Conservation (phyloP, 768 basidiomycete genomes). For the Lentinula detonsa region DNA sequence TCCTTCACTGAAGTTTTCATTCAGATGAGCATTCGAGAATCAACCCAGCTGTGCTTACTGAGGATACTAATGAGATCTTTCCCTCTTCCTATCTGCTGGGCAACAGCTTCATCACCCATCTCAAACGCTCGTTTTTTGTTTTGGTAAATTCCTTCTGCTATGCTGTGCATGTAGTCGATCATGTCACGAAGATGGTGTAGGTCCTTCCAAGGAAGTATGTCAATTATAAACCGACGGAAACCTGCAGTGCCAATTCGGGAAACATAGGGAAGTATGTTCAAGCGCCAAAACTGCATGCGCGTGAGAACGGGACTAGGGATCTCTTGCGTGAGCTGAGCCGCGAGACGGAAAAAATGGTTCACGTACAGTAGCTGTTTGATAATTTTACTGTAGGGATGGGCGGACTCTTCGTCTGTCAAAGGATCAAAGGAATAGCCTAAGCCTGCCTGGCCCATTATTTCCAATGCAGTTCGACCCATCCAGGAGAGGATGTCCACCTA, state of each 20-base stretch:
- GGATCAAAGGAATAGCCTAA: constrained; percentile 4
- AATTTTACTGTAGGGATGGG: not conserved
- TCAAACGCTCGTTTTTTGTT: constrained; percentile 20
- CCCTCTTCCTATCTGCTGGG: constrained; percentile 22
- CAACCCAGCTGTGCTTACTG: constrained; percentile 11
- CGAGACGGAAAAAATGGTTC: not conserved
- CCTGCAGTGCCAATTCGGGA: constrained; percentile 18
- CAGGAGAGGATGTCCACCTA: constrained; percentile 3
- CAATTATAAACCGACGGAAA: constrained; percentile 20
- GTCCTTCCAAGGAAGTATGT: constrained; percentile 14
- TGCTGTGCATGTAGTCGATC: constrained; percentile 22
- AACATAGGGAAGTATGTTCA: constrained; percentile 16
- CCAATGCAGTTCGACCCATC: constrained; percentile 2
- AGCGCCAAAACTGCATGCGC: constrained; percentile 4
- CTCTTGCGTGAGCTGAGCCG: not conserved
- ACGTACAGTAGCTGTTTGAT: not conserved
- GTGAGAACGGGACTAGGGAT: not conserved
- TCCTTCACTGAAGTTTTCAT: constrained; percentile 22
- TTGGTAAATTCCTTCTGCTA: constrained; percentile 18
- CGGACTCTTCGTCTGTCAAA: not conserved
- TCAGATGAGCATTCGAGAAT: not conserved
- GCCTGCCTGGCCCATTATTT: not conserved
- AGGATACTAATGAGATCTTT: constrained; percentile 31
- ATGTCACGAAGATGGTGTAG: constrained; percentile 20
- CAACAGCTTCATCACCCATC: constrained; percentile 18